phyloP scores from a whole-genome alignment of 331 rosid species.

The Rhamnella rubrinervis region DNA sequence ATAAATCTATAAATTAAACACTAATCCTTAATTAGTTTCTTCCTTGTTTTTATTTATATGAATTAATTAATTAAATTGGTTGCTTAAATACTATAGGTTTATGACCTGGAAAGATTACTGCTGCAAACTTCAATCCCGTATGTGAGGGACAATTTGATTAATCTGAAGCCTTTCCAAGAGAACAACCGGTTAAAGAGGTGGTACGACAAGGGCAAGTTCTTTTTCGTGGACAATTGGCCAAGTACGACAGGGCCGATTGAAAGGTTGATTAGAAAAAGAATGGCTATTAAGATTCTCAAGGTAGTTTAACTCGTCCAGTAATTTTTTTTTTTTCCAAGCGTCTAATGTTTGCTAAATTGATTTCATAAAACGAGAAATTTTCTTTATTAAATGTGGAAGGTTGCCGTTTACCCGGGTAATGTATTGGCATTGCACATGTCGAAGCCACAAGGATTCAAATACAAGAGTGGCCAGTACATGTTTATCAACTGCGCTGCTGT shows the following conservation, averaged over 20 bases:
- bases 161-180: conserved; percentile 62
- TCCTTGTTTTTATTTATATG: too few species aligned
- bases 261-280: conserved; percentile 68
- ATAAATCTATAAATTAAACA: too few species aligned
- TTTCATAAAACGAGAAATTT: neutral
- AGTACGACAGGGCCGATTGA: conserved; percentile 81
- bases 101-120: conserved; percentile 62
- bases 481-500: conserved; percentile 80
- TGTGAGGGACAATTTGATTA: conserved; percentile 68
- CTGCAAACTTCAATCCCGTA: conserved; percentile 75
- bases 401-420: conserved; percentile 89
- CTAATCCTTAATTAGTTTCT: too few species aligned
- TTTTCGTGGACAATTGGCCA: conserved; percentile 74
- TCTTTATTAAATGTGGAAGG: conserved; percentile 34
- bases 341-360: too few species aligned
- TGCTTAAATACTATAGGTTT: conserved; percentile 35
- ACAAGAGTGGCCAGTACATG: conserved; percentile 93
- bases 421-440: conserved; percentile 76
- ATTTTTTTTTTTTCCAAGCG: neutral
- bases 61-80: neutral
- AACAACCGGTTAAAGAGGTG: conserved; percentile 43
- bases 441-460: conserved; percentile 79
- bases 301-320: conserved; percentile 19
- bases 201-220: conserved; percentile 43
- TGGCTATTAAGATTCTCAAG: conserved; percentile 71